A percentile compares a stretch with the other conserved stretches of the same genome.
phyloP scores from a whole-genome alignment of 345 rosid species.

The Clarkia xantiana region DNA sequence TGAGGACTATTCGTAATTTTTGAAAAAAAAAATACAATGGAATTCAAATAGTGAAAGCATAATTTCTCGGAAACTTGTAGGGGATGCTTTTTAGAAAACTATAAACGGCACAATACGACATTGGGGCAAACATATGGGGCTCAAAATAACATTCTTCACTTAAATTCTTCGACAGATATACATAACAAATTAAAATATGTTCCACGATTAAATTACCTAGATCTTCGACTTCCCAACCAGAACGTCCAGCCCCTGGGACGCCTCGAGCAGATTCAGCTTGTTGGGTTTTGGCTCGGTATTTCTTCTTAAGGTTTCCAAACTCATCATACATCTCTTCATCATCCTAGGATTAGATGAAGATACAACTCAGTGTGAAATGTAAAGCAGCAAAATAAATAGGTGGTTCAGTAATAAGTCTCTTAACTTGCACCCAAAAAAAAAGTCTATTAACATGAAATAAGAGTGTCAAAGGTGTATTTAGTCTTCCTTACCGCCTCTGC shows the following conservation, averaged over 20 bases:
- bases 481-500: constrained; percentile 61
- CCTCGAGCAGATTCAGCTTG: constrained; percentile 52
- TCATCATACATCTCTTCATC: constrained; percentile 98
- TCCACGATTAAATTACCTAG: constrained; percentile 30
- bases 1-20: no score
- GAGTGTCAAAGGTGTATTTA: no score
- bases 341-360: constrained; percentile 41
- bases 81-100: not conserved
- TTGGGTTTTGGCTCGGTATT: constrained; percentile 75
- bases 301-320: constrained; percentile 95
- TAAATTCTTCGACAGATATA: no score
- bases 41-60: not conserved
- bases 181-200: not conserved
- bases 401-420: no score
- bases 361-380: constrained; percentile 4
- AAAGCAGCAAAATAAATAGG: not conserved
- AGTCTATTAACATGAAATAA: no score
- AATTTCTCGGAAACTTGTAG: no score
- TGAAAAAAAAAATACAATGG: not conserved
- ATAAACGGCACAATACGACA: not conserved
- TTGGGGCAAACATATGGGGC: not conserved
- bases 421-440: no score
- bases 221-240: constrained; percentile 97
- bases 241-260: constrained; percentile 61
- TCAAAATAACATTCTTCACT: no score